These are phyloP conservation scores for Calonectria leucothoes DNA, from an alignment of 2,329 filamentous ascomycete genomes.

Conservation along the genomic window DNA sequence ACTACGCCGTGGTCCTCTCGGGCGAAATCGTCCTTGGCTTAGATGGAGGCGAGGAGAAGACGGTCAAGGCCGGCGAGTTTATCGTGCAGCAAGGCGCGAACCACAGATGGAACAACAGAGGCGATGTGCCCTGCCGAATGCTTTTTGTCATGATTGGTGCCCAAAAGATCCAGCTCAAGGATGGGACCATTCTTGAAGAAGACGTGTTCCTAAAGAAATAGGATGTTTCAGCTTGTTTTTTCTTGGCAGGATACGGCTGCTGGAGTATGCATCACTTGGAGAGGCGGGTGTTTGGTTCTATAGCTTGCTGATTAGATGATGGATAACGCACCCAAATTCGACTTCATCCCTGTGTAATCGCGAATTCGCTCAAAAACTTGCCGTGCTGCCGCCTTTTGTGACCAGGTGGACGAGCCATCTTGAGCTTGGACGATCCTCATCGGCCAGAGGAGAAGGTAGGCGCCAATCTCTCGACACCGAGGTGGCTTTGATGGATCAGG, in stretches of 20 bases:
- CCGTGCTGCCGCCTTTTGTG: slow-evolving; percentile 44
- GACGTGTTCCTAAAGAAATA: slow-evolving; percentile 33
- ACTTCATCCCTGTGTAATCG: slow-evolving; percentile 54
- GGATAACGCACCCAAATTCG: slow-evolving; percentile 44
- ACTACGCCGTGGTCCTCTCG: slow-evolving; percentile 53
- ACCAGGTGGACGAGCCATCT: slow-evolving; percentile 31
- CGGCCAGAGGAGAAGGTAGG: slow-evolving; percentile 53
- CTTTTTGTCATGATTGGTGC: slow-evolving; percentile 54
- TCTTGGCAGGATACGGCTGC: background rate
- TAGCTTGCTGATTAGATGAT: slow-evolving; percentile 26
- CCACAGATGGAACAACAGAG: slow-evolving; percentile 58
- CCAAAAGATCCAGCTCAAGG: slow-evolving; percentile 51
- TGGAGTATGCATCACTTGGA: too few relatives aligned
- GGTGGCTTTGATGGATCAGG: slow-evolving; percentile 23
- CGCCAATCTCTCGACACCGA: slow-evolving; percentile 48
- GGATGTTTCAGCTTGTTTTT: background rate
- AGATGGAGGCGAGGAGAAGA: slow-evolving; percentile 54
- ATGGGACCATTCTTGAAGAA: slow-evolving; percentile 52
- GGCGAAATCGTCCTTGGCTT: slow-evolving; percentile 54
- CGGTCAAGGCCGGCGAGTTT: slow-evolving; percentile 50
- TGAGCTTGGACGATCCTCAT: slow-evolving; percentile 48
- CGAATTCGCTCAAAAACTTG: slow-evolving; percentile 50
- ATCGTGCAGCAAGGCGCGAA: slow-evolving; percentile 56
- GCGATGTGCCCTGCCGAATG: slow-evolving; percentile 50
- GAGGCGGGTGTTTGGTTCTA: background rate